Percentiles rank a stretch among this genome's conserved stretches.
phyloP scores from a whole-genome alignment of 345 rosid species.

The Boechera retrofracta region DNA sequence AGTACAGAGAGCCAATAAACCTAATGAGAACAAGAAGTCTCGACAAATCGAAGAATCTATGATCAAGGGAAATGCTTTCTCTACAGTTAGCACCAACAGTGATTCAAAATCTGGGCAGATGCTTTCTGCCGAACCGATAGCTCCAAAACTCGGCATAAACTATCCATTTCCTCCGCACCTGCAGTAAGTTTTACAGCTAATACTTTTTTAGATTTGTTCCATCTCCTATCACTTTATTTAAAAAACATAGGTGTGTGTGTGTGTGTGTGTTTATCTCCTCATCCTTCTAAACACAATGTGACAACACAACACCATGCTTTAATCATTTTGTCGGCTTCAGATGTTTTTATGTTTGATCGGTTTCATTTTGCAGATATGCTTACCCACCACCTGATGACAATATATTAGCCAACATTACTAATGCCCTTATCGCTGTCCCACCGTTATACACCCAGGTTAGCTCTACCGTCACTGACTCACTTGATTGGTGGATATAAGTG shows the following conservation, averaged over 20 bases:
- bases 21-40: constrained; percentile 52
- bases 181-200: constrained; percentile 58
- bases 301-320: background rate
- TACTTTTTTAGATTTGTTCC: background rate
- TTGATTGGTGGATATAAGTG: constrained; percentile 3
- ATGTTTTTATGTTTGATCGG: constrained; percentile 25
- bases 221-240: background rate
- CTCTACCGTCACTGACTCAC: constrained; percentile 5
- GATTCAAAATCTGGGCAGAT: constrained; percentile 49
- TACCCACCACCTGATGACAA: constrained; percentile 98
- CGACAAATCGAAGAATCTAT: constrained; percentile 49
- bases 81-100: constrained; percentile 44
- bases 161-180: constrained; percentile 92
- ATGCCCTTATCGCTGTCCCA: constrained; percentile 97
- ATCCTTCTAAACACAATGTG: constrained; percentile 10
- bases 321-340: background rate
- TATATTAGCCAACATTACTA: constrained; percentile 90
- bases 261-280: constrained; percentile 18
- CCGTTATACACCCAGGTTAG: constrained; percentile 91
- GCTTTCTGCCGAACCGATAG: constrained; percentile 66
- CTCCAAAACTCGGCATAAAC: constrained; percentile 87
- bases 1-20: constrained; percentile 77
- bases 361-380: constrained; percentile 71
- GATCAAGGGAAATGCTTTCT: constrained; percentile 46
- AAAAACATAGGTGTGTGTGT: background rate